Evolutionary conservation across 345 rosid genomes (phyloP).

Genomic region (Cardamine chenopodiifolia): DNA sequence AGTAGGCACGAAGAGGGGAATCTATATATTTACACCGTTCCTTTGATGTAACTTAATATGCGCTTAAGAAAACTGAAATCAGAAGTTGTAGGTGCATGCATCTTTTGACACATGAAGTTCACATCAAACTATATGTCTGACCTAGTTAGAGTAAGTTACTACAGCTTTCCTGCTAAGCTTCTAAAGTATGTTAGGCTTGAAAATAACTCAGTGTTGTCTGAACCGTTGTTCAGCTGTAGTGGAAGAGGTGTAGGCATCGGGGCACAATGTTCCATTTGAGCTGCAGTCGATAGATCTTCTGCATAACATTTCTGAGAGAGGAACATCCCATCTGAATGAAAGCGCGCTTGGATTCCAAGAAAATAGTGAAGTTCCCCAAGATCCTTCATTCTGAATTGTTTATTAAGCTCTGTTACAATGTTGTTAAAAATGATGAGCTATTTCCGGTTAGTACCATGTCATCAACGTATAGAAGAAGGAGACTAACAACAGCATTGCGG

Average conservation of each 20-base stretch:
- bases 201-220: accelerated
- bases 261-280: background rate
- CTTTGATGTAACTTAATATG: background rate
- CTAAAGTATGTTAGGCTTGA: background rate
- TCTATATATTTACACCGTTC: background rate
- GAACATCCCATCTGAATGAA: background rate
- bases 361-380: background rate
- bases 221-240: background rate
- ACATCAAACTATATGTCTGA: background rate
- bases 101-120: background rate
- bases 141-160: background rate
- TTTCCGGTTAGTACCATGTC: background rate
- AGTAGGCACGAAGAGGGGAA: accelerated
- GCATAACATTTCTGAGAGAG: background rate
- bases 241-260: background rate
- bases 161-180: background rate
- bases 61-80: background rate
- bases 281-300: accelerated
- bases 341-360: background rate
- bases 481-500: accelerated
- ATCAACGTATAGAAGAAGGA: background rate
- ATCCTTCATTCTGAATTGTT: background rate
- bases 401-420: accelerated
- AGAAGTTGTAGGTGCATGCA: background rate
- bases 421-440: background rate